phyloP scores from a whole-genome alignment of 768 basidiomycete genomes.

The Lentinus brumalis region DNA sequence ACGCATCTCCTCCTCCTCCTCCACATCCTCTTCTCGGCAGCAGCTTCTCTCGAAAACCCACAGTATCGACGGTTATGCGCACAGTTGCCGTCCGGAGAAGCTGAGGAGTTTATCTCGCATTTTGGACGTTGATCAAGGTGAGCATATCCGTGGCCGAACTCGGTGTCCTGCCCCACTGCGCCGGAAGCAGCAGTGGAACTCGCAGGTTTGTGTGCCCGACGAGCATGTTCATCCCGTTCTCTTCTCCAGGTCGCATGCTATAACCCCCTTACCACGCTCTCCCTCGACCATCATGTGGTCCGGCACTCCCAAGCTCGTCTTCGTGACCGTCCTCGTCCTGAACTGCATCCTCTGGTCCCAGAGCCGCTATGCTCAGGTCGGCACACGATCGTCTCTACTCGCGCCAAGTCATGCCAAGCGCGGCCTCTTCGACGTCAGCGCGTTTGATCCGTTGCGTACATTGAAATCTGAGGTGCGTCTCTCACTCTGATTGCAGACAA shows the following conservation, averaged over 20 bases:
- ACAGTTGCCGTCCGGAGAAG: background rate
- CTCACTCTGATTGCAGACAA: background rate
- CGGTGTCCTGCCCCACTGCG: background rate
- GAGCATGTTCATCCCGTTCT: constrained; percentile 3
- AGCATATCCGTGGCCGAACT: background rate
- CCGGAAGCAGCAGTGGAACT: background rate
- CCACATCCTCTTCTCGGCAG: too few relatives aligned
- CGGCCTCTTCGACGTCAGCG: background rate
- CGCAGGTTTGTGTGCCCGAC: background rate
- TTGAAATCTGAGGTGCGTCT: constrained; percentile 5
- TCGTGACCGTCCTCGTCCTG: constrained; percentile 53
- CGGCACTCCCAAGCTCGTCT: constrained; percentile 47
- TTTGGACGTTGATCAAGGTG: background rate
- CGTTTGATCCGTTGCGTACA: background rate
- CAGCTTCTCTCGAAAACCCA: too few relatives aligned
- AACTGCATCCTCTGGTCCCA: constrained; percentile 69
- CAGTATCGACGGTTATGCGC: background rate
- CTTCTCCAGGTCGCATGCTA: constrained; percentile 14
- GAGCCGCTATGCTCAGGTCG: constrained; percentile 29
- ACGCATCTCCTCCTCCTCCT: too few relatives aligned
- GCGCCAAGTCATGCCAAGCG: constrained; percentile 14
- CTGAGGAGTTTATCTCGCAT: background rate
- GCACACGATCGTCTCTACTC: constrained; percentile 15
- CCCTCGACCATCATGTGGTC: constrained; percentile 45
- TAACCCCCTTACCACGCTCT: background rate